A percentile compares a stretch with the other conserved stretches of the same genome.
These are phyloP conservation scores for Aspergillus caelatus DNA, from an alignment of 2,329 filamentous ascomycete genomes.

Conservation along the genomic window DNA sequence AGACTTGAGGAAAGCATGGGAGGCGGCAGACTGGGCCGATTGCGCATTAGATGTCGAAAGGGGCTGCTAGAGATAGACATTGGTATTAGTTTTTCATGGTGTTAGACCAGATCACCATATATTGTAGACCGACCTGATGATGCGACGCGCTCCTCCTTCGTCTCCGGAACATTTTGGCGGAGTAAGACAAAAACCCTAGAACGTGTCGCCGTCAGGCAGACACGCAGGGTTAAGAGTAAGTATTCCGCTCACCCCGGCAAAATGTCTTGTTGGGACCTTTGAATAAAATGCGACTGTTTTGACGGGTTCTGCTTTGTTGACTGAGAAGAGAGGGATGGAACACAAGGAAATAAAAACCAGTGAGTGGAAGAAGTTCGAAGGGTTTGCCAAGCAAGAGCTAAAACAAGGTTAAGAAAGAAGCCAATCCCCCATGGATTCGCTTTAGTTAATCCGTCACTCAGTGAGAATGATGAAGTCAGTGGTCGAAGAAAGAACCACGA, in stretches of 20 bases:
- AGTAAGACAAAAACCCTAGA: background rate
- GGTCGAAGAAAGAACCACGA: background rate
- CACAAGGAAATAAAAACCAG: background rate
- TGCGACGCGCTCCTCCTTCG: conserved; percentile 49
- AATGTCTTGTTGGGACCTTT: background rate
- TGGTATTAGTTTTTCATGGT: conserved; percentile 11
- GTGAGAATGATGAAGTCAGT: conserved; percentile 3
- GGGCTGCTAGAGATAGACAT: conserved; percentile 51
- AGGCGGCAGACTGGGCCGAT: conserved; percentile 77
- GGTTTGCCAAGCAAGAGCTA: background rate
- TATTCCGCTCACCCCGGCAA: background rate
- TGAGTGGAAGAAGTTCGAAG: background rate
- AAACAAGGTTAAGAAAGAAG: conserved; percentile 5
- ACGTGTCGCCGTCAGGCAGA: conserved; percentile 16
- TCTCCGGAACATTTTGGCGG: conserved; percentile 41
- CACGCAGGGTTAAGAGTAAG: conserved; percentile 7
- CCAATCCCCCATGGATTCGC: background rate
- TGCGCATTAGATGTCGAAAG: conserved; percentile 67
- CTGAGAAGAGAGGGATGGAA: background rate
- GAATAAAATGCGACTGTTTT: background rate
- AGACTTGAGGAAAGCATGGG: conserved; percentile 75
- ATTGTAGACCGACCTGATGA: conserved; percentile 31
- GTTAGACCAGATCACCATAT: background rate
- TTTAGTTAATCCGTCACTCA: background rate
- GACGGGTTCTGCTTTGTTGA: background rate